A percentile compares a stretch with the other conserved stretches of the same genome.
Evolutionary conservation across 106 monocot species (phyloP).

Genomic region (Triglochin maritima): DNA sequence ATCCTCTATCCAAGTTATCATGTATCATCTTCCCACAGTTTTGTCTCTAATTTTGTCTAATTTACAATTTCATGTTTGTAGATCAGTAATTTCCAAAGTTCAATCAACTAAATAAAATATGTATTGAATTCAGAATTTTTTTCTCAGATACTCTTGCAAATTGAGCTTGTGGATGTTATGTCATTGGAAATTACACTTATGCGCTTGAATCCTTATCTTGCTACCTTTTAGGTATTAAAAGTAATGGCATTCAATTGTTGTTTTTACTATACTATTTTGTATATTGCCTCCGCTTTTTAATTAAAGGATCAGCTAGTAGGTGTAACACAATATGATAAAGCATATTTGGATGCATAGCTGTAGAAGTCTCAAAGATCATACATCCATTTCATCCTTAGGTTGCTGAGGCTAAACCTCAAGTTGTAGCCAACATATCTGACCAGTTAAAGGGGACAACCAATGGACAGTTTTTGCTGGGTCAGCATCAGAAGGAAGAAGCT

Average conservation of each 20-base stretch:
- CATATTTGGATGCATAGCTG: background rate
- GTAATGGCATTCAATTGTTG: background rate
- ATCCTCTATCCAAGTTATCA: too few species aligned
- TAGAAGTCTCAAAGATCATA: background rate
- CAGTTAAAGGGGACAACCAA: constrained; percentile 1
- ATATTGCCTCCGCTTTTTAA: background rate
- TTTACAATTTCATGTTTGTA: too few species aligned
- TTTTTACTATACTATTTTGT: background rate
- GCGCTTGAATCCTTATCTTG: background rate
- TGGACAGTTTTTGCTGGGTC: background rate
- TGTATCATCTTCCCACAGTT: too few species aligned
- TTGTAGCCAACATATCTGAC: constrained; percentile 9
- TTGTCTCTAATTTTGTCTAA: too few species aligned
- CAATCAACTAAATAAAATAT: too few species aligned
- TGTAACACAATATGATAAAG: background rate
- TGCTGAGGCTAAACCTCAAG: constrained; percentile 20
- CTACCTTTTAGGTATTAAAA: background rate
- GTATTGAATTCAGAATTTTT: too few species aligned
- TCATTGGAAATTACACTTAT: too few species aligned
- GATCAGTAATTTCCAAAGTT: too few species aligned
- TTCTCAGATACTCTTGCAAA: too few species aligned
- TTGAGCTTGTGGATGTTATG: too few species aligned
- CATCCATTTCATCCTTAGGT: constrained; percentile 15
- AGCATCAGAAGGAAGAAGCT: constrained; percentile 12
- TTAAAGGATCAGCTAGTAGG: background rate